Conservation (phyloP, 345 rosid species). For the Salix brachista region DNA sequence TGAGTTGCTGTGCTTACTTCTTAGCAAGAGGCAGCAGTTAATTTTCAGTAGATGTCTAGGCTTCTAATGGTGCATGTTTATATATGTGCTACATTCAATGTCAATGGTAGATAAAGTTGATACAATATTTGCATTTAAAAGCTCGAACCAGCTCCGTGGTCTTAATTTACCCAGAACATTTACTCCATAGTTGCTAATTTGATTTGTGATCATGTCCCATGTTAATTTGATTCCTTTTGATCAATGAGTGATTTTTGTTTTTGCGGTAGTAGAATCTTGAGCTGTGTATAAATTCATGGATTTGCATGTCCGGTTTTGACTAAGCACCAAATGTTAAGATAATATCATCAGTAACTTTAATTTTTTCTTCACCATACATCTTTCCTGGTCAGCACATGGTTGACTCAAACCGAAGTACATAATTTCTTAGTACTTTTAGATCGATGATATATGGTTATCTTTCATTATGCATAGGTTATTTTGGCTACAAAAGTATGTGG, state of each 20-base stretch:
- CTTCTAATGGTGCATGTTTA: neutral
- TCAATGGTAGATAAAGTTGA: neutral
- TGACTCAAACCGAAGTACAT: neutral
- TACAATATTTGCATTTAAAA: neutral
- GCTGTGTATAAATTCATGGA: no score
- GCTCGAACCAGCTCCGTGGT: neutral
- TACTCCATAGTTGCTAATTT: no score
- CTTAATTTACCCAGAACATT: neutral
- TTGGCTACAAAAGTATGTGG: conserved; percentile 92
- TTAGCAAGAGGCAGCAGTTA: conserved; percentile 1
- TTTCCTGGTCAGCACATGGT: neutral
- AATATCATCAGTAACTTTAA: neutral
- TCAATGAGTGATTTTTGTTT: no score
- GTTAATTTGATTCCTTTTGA: no score
- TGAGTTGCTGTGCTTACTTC: neutral
- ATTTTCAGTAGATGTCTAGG: neutral
- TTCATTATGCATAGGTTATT: conserved; percentile 50
- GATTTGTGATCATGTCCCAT: no score
- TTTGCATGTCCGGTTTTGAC: no score
- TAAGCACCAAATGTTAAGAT: neutral
- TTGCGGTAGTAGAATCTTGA: no score
- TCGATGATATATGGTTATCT: conserved; percentile 1
- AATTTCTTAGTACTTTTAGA: neutral
- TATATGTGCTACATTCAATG: conserved; percentile 1
- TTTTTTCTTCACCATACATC: neutral